These are phyloP conservation scores for Trichoderma polysporum DNA, from an alignment of 2,329 filamentous ascomycete genomes.

Conservation along the genomic window DNA sequence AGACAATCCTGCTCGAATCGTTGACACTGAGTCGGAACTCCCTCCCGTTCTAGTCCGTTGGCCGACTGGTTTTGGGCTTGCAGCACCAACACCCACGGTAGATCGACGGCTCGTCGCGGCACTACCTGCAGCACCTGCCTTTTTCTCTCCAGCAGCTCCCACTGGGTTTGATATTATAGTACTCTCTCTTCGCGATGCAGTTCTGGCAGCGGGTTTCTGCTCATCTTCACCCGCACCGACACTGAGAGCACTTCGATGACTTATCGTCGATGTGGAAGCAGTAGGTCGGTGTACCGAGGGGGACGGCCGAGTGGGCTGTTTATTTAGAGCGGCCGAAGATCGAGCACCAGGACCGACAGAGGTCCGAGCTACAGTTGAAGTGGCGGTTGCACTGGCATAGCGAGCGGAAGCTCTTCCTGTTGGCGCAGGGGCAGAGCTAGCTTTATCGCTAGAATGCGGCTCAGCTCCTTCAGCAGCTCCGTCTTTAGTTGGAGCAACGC, in stretches of 20 bases:
- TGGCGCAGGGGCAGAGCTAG: background rate
- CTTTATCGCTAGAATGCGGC: background rate
- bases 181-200: slow-evolving; percentile 45
- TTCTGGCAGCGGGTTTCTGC: slow-evolving; percentile 42
- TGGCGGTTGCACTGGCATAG: slow-evolving; percentile 9
- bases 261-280: slow-evolving; percentile 39
- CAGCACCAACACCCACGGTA: slow-evolving; percentile 27
- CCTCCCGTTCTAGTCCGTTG: background rate
- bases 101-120: slow-evolving; percentile 38
- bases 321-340: slow-evolving; percentile 43
- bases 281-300: slow-evolving; percentile 35
- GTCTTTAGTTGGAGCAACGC: background rate
- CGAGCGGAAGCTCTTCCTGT: slow-evolving; percentile 4
- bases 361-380: slow-evolving; percentile 26
- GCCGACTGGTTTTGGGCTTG: slow-evolving; percentile 35
- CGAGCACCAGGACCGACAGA: slow-evolving; percentile 33
- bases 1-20: slow-evolving; percentile 34
- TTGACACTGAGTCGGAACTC: slow-evolving; percentile 20
- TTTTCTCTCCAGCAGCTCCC: slow-evolving; percentile 36
- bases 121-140: slow-evolving; percentile 35
- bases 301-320: slow-evolving; percentile 51
- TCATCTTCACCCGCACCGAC: slow-evolving; percentile 53
- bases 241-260: slow-evolving; percentile 48
- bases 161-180: slow-evolving; percentile 41
- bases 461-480: background rate